Evolutionary conservation across 345 rosid genomes (phyloP).

Genomic region (Lepidium sativum): DNA sequence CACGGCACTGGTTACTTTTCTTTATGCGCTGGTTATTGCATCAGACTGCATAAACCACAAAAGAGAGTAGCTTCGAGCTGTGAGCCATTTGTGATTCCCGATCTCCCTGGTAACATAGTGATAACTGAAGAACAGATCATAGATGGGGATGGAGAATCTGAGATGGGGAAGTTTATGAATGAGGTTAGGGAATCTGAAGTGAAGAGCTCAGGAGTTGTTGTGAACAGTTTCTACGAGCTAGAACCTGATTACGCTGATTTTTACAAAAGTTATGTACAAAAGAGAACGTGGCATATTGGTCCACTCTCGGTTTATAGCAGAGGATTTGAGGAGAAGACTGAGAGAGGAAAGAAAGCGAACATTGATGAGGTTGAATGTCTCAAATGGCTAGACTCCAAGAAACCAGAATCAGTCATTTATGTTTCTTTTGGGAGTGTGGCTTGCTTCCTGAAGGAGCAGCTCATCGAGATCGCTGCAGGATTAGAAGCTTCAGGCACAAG

Average conservation of each 20-base stretch:
- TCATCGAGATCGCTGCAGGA: conserved; percentile 19
- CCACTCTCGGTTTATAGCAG: conserved; percentile 21
- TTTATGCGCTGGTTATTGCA: conserved; percentile 7
- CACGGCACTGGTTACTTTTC: conserved; percentile 44
- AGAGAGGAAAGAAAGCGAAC: conserved; percentile 28
- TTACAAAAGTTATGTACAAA: conserved; percentile 21
- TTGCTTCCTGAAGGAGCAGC: conserved; percentile 19
- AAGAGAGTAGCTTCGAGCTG: conserved; percentile 21
- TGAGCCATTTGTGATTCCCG: conserved; percentile 32
- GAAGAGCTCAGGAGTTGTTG: conserved; percentile 47
- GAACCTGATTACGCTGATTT: conserved; percentile 45
- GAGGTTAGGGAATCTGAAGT: conserved; percentile 28
- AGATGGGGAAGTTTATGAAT: conserved; percentile 7
- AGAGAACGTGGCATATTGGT: conserved; percentile 15
- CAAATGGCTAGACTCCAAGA: conserved; percentile 47
- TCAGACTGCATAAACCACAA: conserved; percentile 30
- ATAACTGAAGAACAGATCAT: conserved; percentile 30
- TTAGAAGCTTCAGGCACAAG: conserved; percentile 8
- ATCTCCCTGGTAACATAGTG: conserved; percentile 34
- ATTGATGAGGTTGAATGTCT: conserved; percentile 27
- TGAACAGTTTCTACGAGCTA: conserved; percentile 71
- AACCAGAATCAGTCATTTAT: conserved; percentile 41
- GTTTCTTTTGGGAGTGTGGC: conserved; percentile 43
- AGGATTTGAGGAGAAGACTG: conserved; percentile 30
- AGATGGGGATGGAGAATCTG: neutral